Conservation (phyloP, 306 rosid species). For the Medicago truncatula region MtrunA17r5.0-ANR NC_053043.1:19721501-19722000, state of each 20-base stretch:
- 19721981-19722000: neutral
- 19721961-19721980: neutral
- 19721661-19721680: neutral
- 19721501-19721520: neutral
- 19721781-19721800: neutral
- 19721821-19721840: neutral
- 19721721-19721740: neutral
- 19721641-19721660: neutral
- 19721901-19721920: neutral
- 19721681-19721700: neutral
- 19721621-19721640: constrained; percentile 29
- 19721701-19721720: neutral
- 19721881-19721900: neutral
- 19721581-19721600: constrained; percentile 1
- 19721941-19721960: neutral
- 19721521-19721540: constrained; percentile 5
- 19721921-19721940: no score
- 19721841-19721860: neutral
- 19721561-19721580: constrained; percentile 1
- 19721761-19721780: no score
- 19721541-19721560: neutral
- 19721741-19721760: neutral
- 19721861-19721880: neutral
- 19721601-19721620: neutral
- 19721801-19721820: neutral